A percentile compares a stretch with the other conserved stretches of the same genome.
Evolutionary conservation across 2,329 filamentous ascomycete genomes (phyloP).

Genomic region (Venturia asperata): DNA sequence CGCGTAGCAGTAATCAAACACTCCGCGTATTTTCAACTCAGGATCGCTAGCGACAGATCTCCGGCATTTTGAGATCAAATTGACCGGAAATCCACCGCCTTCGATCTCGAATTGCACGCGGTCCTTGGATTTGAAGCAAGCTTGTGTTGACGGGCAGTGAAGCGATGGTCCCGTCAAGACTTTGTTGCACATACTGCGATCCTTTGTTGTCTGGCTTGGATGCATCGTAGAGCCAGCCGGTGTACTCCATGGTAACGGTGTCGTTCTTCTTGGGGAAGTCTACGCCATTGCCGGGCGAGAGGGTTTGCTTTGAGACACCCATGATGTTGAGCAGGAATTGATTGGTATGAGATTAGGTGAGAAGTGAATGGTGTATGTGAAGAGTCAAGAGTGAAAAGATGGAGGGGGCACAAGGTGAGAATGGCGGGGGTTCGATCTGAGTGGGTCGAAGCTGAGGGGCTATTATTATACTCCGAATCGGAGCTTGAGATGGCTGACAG

Average conservation of each 20-base stretch:
- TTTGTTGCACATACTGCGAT: background rate
- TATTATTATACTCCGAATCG: background rate
- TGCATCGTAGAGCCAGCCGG: constrained; percentile 71
- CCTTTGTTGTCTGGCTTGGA: constrained; percentile 57
- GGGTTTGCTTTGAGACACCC: constrained; percentile 60
- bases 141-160: constrained; percentile 67
- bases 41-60: background rate
- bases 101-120: background rate
- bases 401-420: background rate
- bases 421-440: background rate
- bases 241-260: constrained; percentile 82
- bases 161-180: constrained; percentile 23
- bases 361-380: background rate
- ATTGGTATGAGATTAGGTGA: background rate
- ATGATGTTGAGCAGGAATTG: constrained; percentile 27
- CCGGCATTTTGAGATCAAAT: background rate
- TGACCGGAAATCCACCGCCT: background rate
- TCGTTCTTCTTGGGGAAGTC: constrained; percentile 59
- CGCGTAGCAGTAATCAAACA: background rate
- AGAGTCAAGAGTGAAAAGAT: background rate
- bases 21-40: background rate
- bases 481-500: background rate
- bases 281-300: constrained; percentile 54
- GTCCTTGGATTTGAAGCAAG: background rate
- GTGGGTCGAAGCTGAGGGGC: background rate